phyloP scores from a whole-genome alignment of 768 basidiomycete species.

The Tephrocybe sp. region DNA sequence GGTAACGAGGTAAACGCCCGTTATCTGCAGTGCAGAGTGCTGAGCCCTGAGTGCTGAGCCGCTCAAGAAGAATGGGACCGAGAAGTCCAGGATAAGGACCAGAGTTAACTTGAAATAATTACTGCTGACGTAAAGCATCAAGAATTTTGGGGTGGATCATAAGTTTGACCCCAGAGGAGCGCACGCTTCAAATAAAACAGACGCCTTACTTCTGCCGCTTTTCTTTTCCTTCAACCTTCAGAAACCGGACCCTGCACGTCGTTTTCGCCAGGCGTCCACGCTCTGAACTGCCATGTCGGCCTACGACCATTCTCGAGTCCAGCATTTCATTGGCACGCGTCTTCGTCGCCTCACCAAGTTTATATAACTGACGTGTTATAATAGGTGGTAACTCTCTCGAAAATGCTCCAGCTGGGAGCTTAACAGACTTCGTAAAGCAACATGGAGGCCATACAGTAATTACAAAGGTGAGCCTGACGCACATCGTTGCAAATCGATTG shows the following conservation, averaged over 20 bases:
- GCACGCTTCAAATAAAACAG: constrained; percentile 24
- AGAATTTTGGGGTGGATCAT: constrained; percentile 47
- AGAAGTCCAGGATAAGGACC: constrained; percentile 3
- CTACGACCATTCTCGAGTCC: constrained; percentile 56
- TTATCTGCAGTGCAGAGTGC: not conserved
- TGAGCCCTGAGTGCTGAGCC: not conserved
- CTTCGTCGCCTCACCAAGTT: not conserved
- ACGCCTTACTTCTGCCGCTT: constrained; percentile 12
- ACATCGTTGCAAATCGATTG: constrained; percentile 5
- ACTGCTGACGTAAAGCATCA: constrained; percentile 25
- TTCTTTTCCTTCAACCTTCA: constrained; percentile 10
- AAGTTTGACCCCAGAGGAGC: constrained; percentile 38
- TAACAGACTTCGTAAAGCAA: constrained; percentile 88
- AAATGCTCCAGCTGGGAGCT: constrained; percentile 72
- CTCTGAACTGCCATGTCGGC: constrained; percentile 40
- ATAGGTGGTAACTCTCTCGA: constrained; percentile 94
- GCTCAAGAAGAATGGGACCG: not conserved
- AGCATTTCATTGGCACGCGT: constrained; percentile 51
- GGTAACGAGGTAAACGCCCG: too few species aligned
- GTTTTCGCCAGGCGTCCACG: constrained; percentile 11
- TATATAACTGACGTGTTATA: constrained; percentile 15
- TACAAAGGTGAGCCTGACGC: constrained; percentile 71
- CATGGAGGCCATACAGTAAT: constrained; percentile 98
- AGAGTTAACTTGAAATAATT: constrained; percentile 4
- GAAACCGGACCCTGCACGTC: constrained; percentile 15